Conservation (phyloP, 2,329 filamentous ascomycete species). For the Curvularia hawaiiensis region DNA sequence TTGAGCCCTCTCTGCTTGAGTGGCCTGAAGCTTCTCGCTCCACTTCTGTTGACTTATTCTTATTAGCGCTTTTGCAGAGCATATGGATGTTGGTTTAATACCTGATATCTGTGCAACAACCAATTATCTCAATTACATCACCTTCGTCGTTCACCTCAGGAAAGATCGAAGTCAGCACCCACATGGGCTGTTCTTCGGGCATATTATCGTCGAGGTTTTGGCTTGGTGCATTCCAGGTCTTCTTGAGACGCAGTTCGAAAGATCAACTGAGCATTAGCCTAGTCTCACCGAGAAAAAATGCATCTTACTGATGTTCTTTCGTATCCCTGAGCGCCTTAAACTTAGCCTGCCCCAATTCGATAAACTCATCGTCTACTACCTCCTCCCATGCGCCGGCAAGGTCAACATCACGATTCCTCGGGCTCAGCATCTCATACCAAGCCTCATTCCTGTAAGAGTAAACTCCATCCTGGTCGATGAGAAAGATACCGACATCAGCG, state of each 20-base stretch:
- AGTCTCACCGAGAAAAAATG: background rate
- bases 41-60: constrained; percentile 39
- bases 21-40: constrained; percentile 40
- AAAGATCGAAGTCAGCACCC: constrained; percentile 40
- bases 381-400: constrained; percentile 26
- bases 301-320: constrained; percentile 26
- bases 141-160: constrained; percentile 30
- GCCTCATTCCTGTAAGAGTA: constrained; percentile 49
- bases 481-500: constrained; percentile 50
- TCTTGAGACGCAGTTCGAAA: constrained; percentile 48
- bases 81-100: constrained; percentile 2
- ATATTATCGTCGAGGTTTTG: constrained; percentile 12
- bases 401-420: constrained; percentile 17
- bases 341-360: constrained; percentile 17
- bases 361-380: constrained; percentile 25
- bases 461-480: constrained; percentile 43
- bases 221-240: constrained; percentile 38
- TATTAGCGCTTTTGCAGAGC: background rate
- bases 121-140: constrained; percentile 39
- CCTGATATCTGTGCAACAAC: constrained; percentile 45
- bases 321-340: constrained; percentile 21
- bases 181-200: constrained; percentile 28
- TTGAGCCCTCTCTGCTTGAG: constrained; percentile 28
- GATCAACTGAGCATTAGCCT: constrained; percentile 13
- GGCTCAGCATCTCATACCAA: constrained; percentile 44